Percentiles rank a stretch among this genome's conserved stretches.
phyloP scores from a whole-genome alignment of 352 stramenopile genomes.

The Pythium dissimile region DNA sequence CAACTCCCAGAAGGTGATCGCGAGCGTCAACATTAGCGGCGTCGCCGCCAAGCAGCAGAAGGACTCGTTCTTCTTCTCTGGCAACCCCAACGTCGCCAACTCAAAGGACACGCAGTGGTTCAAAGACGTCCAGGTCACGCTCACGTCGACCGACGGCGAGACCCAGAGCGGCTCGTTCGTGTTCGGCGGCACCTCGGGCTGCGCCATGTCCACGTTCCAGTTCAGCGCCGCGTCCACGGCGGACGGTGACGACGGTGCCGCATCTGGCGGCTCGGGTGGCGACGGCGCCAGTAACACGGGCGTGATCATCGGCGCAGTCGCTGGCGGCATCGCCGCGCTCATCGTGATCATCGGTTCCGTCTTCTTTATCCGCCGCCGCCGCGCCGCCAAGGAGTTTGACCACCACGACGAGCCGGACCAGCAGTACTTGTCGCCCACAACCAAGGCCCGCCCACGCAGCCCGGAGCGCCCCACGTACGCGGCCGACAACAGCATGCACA shows the following conservation, averaged over 20 bases:
- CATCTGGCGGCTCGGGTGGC: neutral
- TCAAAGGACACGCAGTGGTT: slow-evolving; percentile 50
- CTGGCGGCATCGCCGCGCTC: slow-evolving; percentile 40
- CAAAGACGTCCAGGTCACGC: slow-evolving; percentile 50
- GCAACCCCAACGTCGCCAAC: slow-evolving; percentile 41
- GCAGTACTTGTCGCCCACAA: slow-evolving; percentile 53
- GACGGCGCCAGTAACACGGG: slow-evolving; percentile 20
- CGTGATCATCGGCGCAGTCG: slow-evolving; percentile 33
- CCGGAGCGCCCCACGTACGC: slow-evolving; percentile 33
- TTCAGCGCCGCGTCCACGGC: slow-evolving; percentile 60
- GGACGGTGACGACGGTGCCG: slow-evolving; percentile 32
- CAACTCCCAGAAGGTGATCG: slow-evolving; percentile 75
- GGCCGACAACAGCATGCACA: slow-evolving; percentile 26
- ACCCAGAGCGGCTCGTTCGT: slow-evolving; percentile 53
- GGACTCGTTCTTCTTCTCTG: slow-evolving; percentile 59
- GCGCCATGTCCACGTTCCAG: slow-evolving; percentile 59
- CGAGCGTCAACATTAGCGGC: slow-evolving; percentile 52
- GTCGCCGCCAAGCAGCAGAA: slow-evolving; percentile 43
- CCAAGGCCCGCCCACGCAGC: slow-evolving; percentile 29
- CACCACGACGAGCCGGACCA: slow-evolving; percentile 42
- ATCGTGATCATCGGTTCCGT: slow-evolving; percentile 67
- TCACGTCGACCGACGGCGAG: slow-evolving; percentile 54
- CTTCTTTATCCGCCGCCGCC: slow-evolving; percentile 63
- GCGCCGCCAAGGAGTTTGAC: slow-evolving; percentile 24
- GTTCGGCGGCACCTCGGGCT: slow-evolving; percentile 51